phyloP scores from a whole-genome alignment of 1,284 basidiomycete species.

The Cystobasidium pallidum region DNA sequence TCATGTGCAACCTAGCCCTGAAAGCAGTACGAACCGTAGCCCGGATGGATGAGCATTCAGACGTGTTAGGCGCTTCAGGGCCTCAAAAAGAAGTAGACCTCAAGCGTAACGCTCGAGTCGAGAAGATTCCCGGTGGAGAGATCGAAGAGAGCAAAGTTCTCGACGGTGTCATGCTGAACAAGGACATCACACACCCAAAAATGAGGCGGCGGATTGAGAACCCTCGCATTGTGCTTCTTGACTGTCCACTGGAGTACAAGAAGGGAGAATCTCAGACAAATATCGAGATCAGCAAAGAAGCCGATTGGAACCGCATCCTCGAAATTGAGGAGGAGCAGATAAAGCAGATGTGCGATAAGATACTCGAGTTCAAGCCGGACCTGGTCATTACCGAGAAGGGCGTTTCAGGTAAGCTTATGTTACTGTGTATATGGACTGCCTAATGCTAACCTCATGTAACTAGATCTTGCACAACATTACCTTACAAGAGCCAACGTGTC shows the following conservation, averaged over 20 bases:
- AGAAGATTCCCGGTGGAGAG: conserved; percentile 96
- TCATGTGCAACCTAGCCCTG: conserved; percentile 94
- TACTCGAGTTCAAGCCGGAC: conserved; percentile 94
- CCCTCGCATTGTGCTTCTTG: conserved; percentile 85
- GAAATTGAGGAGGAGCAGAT: conserved; percentile 98
- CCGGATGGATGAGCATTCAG: conserved; percentile 59
- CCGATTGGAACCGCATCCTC: conserved; percentile 89
- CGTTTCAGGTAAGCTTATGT: conserved; percentile 70
- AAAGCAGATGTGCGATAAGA: conserved; percentile 80
- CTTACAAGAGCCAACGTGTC: conserved; percentile 87
- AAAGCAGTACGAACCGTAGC: conserved; percentile 86
- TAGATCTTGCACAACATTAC: conserved; percentile 92
- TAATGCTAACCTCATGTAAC: neutral
- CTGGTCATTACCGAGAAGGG: conserved; percentile 97
- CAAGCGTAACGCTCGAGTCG: conserved; percentile 95
- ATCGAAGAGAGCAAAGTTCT: conserved; percentile 91
- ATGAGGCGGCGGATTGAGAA: conserved; percentile 91
- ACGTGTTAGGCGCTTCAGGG: conserved; percentile 61
- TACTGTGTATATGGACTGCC: neutral
- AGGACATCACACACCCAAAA: conserved; percentile 97
- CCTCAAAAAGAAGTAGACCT: conserved; percentile 81
- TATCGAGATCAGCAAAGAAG: conserved; percentile 94
- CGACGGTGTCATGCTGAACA: conserved; percentile 94
- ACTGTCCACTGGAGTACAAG: conserved; percentile 98
- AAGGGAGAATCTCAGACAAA: conserved; percentile 99